A percentile compares a stretch with the other conserved stretches of the same genome.
Evolutionary conservation across 192 early-diverging fungal species (phyloP).

Genomic region (Kappamyces sp.): DNA sequence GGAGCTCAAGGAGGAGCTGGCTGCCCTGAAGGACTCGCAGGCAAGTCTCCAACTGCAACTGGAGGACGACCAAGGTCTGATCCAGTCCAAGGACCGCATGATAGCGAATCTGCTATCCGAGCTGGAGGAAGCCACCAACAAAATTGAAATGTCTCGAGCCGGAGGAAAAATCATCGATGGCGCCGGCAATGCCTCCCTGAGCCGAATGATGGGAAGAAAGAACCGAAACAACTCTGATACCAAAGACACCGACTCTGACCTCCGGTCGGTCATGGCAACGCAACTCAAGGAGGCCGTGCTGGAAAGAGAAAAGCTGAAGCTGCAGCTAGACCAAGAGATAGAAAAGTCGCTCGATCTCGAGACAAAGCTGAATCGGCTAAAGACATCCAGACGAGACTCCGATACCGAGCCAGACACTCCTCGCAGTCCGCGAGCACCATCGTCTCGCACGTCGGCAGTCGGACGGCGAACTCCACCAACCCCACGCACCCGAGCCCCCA

Average conservation of each 20-base stretch:
- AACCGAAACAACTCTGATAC: constrained; percentile 1
- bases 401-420: constrained; percentile 1
- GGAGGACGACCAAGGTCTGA: constrained; percentile 26
- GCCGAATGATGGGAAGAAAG: constrained; percentile 4
- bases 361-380: constrained; percentile 11
- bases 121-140: constrained; percentile 39
- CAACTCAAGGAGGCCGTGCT: constrained; percentile 36
- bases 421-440: background rate
- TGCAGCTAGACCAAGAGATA: constrained; percentile 20
- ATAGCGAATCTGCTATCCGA: constrained; percentile 40
- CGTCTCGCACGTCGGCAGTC: no score
- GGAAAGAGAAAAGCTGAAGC: constrained; percentile 30
- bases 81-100: constrained; percentile 40
- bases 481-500: background rate
- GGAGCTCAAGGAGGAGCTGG: constrained; percentile 19
- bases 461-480: background rate
- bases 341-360: constrained; percentile 24
- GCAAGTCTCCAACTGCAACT: constrained; percentile 19
- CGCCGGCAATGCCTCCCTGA: constrained; percentile 22
- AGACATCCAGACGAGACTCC: background rate
- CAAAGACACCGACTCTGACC: background rate
- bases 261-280: constrained; percentile 12
- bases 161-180: constrained; percentile 8
- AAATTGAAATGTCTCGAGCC: constrained; percentile 31
- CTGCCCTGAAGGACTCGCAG: constrained; percentile 3